Evolutionary conservation across 192 early-diverging fungal genomes (phyloP).

Genomic region (Dissophora ornata): DNA sequence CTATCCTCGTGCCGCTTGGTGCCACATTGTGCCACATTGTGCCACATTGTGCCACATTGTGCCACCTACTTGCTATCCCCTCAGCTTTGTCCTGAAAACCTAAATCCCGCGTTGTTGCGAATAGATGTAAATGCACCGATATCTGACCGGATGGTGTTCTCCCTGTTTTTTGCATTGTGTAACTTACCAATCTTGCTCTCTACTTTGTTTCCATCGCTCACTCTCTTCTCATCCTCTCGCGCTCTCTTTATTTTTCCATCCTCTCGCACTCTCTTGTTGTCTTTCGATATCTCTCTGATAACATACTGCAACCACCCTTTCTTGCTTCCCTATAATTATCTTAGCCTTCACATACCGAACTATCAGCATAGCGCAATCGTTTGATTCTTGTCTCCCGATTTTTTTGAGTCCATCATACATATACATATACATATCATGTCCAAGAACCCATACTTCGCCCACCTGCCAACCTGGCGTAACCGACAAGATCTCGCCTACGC

Average conservation of each 20-base stretch:
- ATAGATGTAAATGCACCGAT: too few relatives aligned
- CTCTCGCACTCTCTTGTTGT: background rate
- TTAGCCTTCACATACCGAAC: background rate
- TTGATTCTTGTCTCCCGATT: background rate
- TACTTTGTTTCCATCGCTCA: background rate
- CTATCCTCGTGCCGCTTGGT: too few relatives aligned
- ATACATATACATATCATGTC: conserved; percentile 7
- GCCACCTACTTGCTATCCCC: too few relatives aligned
- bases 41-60: too few relatives aligned
- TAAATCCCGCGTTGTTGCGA: too few relatives aligned
- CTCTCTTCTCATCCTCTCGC: background rate
- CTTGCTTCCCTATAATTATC: too few relatives aligned
- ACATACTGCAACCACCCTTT: background rate
- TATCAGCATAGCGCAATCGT: too few relatives aligned
- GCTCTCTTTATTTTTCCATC: background rate
- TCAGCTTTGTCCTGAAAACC: too few relatives aligned
- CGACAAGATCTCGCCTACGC: conserved; percentile 51
- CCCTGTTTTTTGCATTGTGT: too few relatives aligned
- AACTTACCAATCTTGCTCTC: background rate
- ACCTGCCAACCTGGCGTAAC: conserved; percentile 51
- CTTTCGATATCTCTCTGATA: background rate
- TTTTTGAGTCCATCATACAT: background rate
- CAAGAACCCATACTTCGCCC: conserved; percentile 47
- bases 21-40: too few relatives aligned
- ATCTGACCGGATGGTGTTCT: too few relatives aligned